phyloP scores from a whole-genome alignment of 2,329 filamentous ascomycete species.

The Neofusicoccum sp. region DNA sequence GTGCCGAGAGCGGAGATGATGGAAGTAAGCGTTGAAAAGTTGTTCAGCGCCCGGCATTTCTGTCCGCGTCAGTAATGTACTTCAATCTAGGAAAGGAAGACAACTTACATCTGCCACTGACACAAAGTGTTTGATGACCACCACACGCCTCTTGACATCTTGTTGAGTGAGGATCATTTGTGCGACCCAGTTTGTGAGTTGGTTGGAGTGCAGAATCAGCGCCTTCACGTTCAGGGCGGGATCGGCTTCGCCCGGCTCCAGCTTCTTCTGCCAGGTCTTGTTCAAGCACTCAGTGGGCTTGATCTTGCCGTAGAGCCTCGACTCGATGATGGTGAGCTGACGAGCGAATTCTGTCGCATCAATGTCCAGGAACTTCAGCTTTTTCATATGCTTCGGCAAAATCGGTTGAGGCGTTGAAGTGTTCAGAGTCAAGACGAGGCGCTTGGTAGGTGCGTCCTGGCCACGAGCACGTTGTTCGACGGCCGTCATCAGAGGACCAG shows the following conservation, averaged over 20 bases:
- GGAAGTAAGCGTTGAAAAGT: conserved; percentile 94
- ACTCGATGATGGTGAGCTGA: conserved; percentile 95
- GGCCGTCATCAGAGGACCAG: conserved; percentile 77
- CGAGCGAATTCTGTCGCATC: conserved; percentile 95
- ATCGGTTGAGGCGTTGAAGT: conserved; percentile 82
- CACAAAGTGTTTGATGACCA: conserved; percentile 98
- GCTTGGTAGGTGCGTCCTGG: conserved; percentile 81
- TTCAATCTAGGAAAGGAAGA: neutral
- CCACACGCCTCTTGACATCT: conserved; percentile 92
- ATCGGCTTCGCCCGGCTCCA: conserved; percentile 75
- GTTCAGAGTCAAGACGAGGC: conserved; percentile 81
- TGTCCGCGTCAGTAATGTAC: conserved; percentile 40
- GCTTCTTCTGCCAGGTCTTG: conserved; percentile 98
- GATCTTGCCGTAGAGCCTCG: conserved; percentile 90
- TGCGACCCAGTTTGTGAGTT: conserved; percentile 98
- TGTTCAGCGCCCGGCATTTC: conserved; percentile 93
- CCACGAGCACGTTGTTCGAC: conserved; percentile 86
- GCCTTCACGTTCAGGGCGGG: conserved; percentile 93
- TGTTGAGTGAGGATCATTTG: conserved; percentile 97
- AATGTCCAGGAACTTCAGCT: conserved; percentile 96
- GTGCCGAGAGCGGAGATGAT: conserved; percentile 96
- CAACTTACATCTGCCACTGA: conserved; percentile 84
- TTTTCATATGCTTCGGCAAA: conserved; percentile 98
- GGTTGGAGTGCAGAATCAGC: conserved; percentile 94
- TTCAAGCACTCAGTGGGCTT: conserved; percentile 94